Evolutionary conservation across 768 basidiomycete genomes (phyloP).

Genomic region (Suillus alpinus): DNA sequence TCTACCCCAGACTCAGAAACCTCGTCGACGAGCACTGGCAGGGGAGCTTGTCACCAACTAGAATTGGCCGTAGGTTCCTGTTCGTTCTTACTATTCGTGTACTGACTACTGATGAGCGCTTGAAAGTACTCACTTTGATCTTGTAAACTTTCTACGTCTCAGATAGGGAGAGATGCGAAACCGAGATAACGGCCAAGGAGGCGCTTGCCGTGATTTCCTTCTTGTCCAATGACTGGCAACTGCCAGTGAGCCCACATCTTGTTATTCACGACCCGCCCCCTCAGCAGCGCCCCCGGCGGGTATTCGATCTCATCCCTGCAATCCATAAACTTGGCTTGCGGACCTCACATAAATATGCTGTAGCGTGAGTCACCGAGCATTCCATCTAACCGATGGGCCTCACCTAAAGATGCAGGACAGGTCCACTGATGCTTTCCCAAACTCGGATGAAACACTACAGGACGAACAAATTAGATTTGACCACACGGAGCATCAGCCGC

Average conservation of each 20-base stretch:
- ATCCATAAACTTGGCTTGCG: conserved; percentile 11
- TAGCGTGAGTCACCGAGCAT: conserved; percentile 33
- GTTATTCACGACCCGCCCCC: conserved; percentile 25
- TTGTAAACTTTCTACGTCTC: conserved; percentile 74
- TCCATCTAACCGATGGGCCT: background rate
- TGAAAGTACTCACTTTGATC: conserved; percentile 68
- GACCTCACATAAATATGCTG: conserved; percentile 40
- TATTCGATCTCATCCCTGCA: background rate
- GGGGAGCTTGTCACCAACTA: conserved; percentile 69
- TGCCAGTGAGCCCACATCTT: conserved; percentile 15
- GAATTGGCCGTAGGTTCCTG: conserved; percentile 59
- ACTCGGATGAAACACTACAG: conserved; percentile 68
- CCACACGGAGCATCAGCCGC: conserved; percentile 21
- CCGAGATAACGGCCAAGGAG: conserved; percentile 46
- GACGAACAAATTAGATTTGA: conserved; percentile 62
- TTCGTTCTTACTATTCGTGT: conserved; percentile 7
- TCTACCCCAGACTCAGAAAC: conserved; percentile 68
- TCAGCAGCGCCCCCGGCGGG: background rate
- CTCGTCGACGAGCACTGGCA: conserved; percentile 57
- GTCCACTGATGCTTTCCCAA: conserved; percentile 60
- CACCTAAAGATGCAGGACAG: conserved; percentile 66
- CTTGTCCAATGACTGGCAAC: conserved; percentile 9
- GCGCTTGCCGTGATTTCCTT: conserved; percentile 24
- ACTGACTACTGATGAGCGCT: conserved; percentile 39
- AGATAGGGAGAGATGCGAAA: conserved; percentile 23